Conservation (phyloP, 2,329 filamentous ascomycete genomes). For the Fusarium avenaceum region DNA sequence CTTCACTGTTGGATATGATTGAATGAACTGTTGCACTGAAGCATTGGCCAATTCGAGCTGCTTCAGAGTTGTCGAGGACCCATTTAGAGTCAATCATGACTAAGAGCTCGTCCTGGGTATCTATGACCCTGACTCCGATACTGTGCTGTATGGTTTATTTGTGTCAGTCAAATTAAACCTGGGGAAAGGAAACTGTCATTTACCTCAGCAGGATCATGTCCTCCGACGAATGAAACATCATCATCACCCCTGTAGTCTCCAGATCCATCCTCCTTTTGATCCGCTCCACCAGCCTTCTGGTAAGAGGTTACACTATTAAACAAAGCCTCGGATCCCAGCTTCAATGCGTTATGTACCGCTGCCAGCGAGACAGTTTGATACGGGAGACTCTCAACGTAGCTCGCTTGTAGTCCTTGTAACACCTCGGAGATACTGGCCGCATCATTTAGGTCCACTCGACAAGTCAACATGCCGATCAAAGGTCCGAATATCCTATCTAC, state of each 20-base stretch:
- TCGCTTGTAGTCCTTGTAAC: background rate
- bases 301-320: constrained; percentile 15
- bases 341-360: background rate
- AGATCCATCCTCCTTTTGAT: background rate
- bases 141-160: background rate
- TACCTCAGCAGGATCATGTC: constrained; percentile 10
- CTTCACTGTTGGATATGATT: constrained; percentile 8
- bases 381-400: constrained; percentile 3
- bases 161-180: background rate
- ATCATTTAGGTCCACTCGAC: background rate
- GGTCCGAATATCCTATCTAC: constrained; percentile 1
- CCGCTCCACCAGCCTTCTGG: background rate
- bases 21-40: constrained; percentile 2
- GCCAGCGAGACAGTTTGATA: constrained; percentile 16
- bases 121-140: constrained; percentile 4
- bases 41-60: constrained; percentile 4
- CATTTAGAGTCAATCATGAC: constrained; percentile 3
- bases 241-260: background rate
- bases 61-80: background rate
- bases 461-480: constrained; percentile 8
- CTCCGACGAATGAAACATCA: constrained; percentile 4
- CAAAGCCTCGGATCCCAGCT: background rate
- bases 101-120: background rate
- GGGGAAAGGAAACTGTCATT: background rate
- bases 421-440: background rate